These are phyloP conservation scores for Rhizophagus prolifer DNA, from an alignment of 192 early-diverging fungal species.

Conservation along the genomic window DNA sequence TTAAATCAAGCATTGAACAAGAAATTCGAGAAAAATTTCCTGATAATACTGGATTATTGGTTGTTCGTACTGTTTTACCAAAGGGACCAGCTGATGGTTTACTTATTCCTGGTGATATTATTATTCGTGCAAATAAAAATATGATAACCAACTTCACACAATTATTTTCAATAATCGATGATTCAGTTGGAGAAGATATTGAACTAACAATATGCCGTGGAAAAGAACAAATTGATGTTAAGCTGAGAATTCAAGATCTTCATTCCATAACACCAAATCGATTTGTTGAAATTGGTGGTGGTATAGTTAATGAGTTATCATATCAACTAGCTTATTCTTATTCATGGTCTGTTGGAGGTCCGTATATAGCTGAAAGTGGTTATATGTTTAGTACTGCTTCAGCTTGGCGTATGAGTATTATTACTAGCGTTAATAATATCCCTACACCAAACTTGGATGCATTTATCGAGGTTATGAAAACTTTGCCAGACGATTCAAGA, in stretches of 20 bases:
- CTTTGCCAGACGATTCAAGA: slow-evolving; percentile 58
- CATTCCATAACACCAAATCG: slow-evolving; percentile 79
- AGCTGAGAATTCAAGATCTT: slow-evolving; percentile 63
- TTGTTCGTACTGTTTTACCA: slow-evolving; percentile 61
- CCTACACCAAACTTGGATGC: slow-evolving; percentile 66
- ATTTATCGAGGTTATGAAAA: slow-evolving; percentile 63
- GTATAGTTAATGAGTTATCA: slow-evolving; percentile 69
- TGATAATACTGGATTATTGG: slow-evolving; percentile 69
- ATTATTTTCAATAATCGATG: slow-evolving; percentile 63
- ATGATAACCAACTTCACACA: slow-evolving; percentile 70
- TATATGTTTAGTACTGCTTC: slow-evolving; percentile 66
- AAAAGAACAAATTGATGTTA: slow-evolving; percentile 46
- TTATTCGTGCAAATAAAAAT: slow-evolving; percentile 64
- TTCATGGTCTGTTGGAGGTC: slow-evolving; percentile 70
- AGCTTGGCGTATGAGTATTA: slow-evolving; percentile 67
- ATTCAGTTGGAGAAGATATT: slow-evolving; percentile 51
- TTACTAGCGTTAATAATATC: slow-evolving; percentile 65
- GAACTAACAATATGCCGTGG: slow-evolving; percentile 59
- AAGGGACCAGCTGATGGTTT: slow-evolving; percentile 63
- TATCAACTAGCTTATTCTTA: slow-evolving; percentile 74
- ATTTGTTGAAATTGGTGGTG: slow-evolving; percentile 85
- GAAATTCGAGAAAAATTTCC: slow-evolving; percentile 62
- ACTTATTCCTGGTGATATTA: slow-evolving; percentile 70
- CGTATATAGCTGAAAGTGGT: slow-evolving; percentile 72
- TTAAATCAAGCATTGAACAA: slow-evolving; percentile 64